A percentile compares a stretch with the other conserved stretches of the same genome.
phyloP scores from a whole-genome alignment of 108 stramenopile genomes.

The Parietichytrium sp. region DNA sequence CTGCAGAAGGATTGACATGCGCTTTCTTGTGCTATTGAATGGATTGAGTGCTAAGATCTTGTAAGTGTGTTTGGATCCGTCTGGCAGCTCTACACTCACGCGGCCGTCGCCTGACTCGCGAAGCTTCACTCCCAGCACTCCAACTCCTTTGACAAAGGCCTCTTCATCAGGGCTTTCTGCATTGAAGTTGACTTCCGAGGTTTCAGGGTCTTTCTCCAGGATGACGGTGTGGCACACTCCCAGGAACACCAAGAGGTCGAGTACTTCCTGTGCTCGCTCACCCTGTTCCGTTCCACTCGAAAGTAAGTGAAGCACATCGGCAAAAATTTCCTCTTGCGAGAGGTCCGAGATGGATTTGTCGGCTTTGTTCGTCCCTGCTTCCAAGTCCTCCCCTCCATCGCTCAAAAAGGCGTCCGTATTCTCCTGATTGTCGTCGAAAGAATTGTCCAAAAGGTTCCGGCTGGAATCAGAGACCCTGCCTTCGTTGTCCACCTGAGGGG shows the following conservation, averaged over 20 bases:
- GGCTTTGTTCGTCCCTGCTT: no score
- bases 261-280: no score
- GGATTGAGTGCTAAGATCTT: conserved; percentile 55
- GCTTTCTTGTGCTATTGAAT: conserved; percentile 65
- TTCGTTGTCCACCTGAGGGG: neutral
- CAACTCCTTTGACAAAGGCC: conserved; percentile 39
- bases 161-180: conserved; percentile 42
- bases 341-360: no score
- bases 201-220: neutral
- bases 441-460: no score
- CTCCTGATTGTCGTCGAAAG: no score
- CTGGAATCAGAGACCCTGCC: neutral
- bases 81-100: neutral
- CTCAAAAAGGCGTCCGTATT: no score
- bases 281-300: no score
- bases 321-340: conserved; percentile 3
- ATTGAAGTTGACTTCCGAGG: conserved; percentile 29
- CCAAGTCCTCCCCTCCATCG: no score
- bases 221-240: conserved; percentile 70
- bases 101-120: conserved; percentile 7
- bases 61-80: no score
- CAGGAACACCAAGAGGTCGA: conserved; percentile 54
- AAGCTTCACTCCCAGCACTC: conserved; percentile 6
- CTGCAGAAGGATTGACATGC: conserved; percentile 58
- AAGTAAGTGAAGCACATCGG: neutral